Base-by-base conservation (phyloP, 495 filamentous ascomycete species). In the Penicillium macrosclerotiorum region DNA sequence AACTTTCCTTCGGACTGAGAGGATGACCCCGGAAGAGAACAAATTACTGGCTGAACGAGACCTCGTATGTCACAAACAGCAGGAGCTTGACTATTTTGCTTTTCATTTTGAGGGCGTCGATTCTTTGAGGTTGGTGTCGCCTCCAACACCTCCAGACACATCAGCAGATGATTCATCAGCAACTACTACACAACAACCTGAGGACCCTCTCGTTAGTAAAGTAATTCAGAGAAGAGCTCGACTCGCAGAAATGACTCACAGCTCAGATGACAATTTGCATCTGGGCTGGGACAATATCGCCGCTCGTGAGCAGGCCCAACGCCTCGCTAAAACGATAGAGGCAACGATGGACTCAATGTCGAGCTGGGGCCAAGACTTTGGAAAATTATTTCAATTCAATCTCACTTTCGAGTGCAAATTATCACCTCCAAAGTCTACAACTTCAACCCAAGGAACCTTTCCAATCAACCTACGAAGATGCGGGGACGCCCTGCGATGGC, bases 11-110 rank as follows among this genome's bases (percentile, higher is more conserved):
- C 65, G 76, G 24, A 70, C 74, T 1, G 63, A 71, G 17, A 52
- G 71, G 20, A 65, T 68, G 37, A 49, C 51, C 3, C 51, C 67
- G 5, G 50, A 62, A 0, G 60, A 67, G 31, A 68, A 71, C 31
- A 22, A 51, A 8, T 41, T 77, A 0, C 27, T 42, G 8, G 36
- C 51, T 0, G 57, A 70, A 1, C 51, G 57, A 16, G 46, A 62
- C 3, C 35, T 66, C 3, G 45, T 37, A 7, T 54, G 57, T 8
- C 37, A 60, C 5, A 66, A 59, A 8, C 48, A 62, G 17, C 64
- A 73, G 22, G 76, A 79, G 36, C 33, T 79, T 2, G 74, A 79
- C 26, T 72, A 57, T 49, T 71, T 79, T 42, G 64, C 72, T 0
- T 69, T 70, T 24, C 51, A 62, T 38, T 59, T 71, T 0, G 55